Base-by-base conservation (phyloP, 345 rosid species). In the Melaleuca quinquenervia region DNA sequence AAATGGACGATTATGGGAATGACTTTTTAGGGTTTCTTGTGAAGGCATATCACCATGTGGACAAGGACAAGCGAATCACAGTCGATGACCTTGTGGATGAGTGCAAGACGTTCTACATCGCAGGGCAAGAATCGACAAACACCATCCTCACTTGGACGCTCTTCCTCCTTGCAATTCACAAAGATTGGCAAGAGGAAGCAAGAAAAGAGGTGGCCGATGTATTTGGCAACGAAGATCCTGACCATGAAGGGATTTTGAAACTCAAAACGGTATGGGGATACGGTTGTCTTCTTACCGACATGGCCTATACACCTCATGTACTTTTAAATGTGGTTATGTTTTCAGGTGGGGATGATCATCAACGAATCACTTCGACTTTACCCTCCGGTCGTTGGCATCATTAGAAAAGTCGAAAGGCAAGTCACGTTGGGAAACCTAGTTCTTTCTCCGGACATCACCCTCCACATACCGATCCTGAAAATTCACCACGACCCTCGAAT, bases 141-240 rank as follows among this genome's bases (percentile, higher is more conserved):
- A 84, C 86, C 84, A 54, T 64, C 82, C 92, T 93, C 24, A 21
- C 88, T 8, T 91, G 93, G 93, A 84, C 88, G 8, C 48, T 87
- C 83, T 36, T 91, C 58, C 91, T 92, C 82, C 85, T 91, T 11
- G 92, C 93, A 36, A 58, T 87, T 78, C 86, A 88, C 70, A 18
- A 85, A 11, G 90, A 91, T 51, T 91, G 93, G 92, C 93, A 91
- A 74, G 92, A 90, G 9, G 85, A 86, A 64, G 93, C 86, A 21
- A 90, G 92, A 60, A 62, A 62, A 20, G 91, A 90, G 84, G 90
- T 90, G 82, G 36, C 87, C 36, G 82, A 89, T 6, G 36, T 86
- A 26, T 86, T 90, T 54, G 91, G 92, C 50, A 18, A 84, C n/a
- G 86, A 78, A 80, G 90, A 84, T 22, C 86, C 86, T 48, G 41